Base-by-base conservation (phyloP, 106 monocot species). In the Alisma plantagoaquatica region DNA sequence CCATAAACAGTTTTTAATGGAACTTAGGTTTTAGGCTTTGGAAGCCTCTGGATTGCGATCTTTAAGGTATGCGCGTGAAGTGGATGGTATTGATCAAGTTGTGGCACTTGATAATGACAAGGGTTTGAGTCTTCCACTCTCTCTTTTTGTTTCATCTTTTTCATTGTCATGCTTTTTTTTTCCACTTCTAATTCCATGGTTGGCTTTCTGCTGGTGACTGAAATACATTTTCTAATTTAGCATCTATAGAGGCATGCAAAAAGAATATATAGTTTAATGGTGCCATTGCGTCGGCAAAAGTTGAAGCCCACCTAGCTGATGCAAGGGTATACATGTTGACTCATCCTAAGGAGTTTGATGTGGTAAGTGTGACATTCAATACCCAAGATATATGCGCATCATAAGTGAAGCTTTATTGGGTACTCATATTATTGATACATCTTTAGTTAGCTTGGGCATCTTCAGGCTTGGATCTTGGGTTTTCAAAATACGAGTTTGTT, bases 21-120 rank as follows among this genome's bases (percentile, higher is more conserved):
- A 49, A 14, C 53, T 47, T 60, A 50, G 38, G 28, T 68, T 53
- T 65, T 60, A 93, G 92, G 82, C 92, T 63, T 77, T 93, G 63
- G 87, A 86, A 57, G 92, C 92, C 56, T 87, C 92, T 77, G 92
- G 92, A 45, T 72, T 93, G 56, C 79, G 92, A 77, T 67, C 92
- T 55, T 32, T 93, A 17, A 79, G 92, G 17, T 93, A 93, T 83
- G 92, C 83, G 7, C 72, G 73, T 12, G 92, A 93, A 75, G 66
- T 93, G 31, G 92, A 83, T 48, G 87, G 74, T 15, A 61, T 93
- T 67, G 79, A 66, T 31, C 68, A 77, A 23, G 70, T 93, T 46
- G 59, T 87, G n/a, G 92, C 87, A 41, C 49, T 87, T 41, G 92
- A 93, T 55, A 93, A 72, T 67, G 87, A 93, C 67, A 73, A 93